Base-by-base conservation (phyloP, 2,329 filamentous ascomycete genomes). In the Neopestalotiopsis sp. region DNA sequence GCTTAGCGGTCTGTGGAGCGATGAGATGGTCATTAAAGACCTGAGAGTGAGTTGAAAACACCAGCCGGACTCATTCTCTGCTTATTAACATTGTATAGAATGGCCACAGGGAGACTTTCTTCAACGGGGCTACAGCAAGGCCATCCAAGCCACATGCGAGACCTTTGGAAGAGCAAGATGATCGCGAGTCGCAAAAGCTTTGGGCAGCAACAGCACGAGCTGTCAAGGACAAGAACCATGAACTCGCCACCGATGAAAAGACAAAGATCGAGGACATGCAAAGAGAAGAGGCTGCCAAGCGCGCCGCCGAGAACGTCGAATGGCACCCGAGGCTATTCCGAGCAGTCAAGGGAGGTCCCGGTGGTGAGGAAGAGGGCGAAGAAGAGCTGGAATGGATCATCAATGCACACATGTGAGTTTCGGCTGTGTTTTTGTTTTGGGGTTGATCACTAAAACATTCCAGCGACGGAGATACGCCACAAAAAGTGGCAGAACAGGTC, bases 321-420 rank as follows among this genome's bases (percentile, higher is more conserved):
- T 99, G 96, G 96, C 89, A 90, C 42, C 95, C 96, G 0, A 90
- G 91, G 71, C 87, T 98, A 13, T 99, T 99, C 85, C 89, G 94
- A 70, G 83, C 84, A 62, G 92, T 97, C 12, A 87, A 88, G 59
- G 90, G 90, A 30, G 92, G 91, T 1, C 89, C 90, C 1, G 91
- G 91, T 40, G 91, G 90, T 1, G 78, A 87, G 4, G 93, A 96
- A 71, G 91, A 95, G 78, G 93, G 93, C 34, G 93, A 97, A 79
- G 94, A 97, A 78, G 94, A 93, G 73, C 83, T 99, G 38, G 96
- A 98, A 81, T 99, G 94, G 94, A 95, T 98, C 76, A 93, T 99
- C 76, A 92, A 95, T 79, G 92, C 95, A 1, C 86, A 91, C 68
- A 88, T 99, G 94, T 97, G 81, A 77, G 85, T 57, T 0, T 77